phyloP scores from a whole-genome alignment of 495 filamentous ascomycete genomes.

The Tuber aestivum region DNA sequence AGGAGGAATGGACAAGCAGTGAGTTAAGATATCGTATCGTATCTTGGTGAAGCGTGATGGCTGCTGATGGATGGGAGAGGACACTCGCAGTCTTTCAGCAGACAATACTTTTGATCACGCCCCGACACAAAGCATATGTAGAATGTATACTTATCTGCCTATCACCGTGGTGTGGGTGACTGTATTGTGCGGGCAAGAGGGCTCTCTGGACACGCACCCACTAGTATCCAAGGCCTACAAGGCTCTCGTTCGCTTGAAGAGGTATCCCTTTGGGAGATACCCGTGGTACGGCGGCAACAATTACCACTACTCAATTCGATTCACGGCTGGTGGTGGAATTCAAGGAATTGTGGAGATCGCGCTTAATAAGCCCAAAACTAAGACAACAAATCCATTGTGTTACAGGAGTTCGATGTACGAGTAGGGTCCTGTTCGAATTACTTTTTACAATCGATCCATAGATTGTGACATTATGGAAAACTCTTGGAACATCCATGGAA shows the following conservation, averaged over 20 bases:
- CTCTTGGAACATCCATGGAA: too few relatives aligned
- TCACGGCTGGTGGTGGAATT: neutral
- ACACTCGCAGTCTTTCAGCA: neutral
- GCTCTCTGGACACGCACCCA: neutral
- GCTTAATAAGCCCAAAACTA: neutral
- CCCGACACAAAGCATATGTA: neutral
- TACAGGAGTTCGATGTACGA: too few relatives aligned
- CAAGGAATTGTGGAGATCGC: neutral
- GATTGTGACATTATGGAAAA: neutral
- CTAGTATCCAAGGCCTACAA: neutral
- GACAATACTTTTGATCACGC: conserved; percentile 4
- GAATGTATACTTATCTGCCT: neutral
- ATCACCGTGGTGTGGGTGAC: neutral
- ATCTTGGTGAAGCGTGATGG: neutral
- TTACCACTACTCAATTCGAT: neutral
- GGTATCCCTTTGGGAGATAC: neutral
- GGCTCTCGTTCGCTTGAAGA: neutral
- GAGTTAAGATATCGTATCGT: neutral
- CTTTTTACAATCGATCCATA: too few relatives aligned
- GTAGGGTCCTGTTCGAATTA: too few relatives aligned
- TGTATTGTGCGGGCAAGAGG: neutral
- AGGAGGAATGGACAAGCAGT: neutral
- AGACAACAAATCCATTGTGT: neutral
- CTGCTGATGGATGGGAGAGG: neutral
- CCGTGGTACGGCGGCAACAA: neutral